These are phyloP conservation scores for Chytriomyces hyalinus DNA, from an alignment of 192 early-diverging fungal genomes.

Conservation along the genomic window DNA sequence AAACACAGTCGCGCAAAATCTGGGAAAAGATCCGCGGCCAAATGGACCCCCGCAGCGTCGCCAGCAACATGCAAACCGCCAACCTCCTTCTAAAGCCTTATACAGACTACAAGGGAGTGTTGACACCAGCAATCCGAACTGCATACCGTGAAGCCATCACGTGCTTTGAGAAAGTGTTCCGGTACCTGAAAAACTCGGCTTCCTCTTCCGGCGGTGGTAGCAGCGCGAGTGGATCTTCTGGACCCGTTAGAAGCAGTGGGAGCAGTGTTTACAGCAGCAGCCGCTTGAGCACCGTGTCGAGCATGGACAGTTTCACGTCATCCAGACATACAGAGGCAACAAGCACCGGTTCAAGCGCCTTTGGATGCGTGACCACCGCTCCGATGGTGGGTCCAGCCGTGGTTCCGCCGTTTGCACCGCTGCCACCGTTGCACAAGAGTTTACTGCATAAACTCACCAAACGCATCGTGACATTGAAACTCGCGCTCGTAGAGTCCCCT, in stretches of 20 bases:
- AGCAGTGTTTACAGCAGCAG: not conserved
- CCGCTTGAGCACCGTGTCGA: conserved; percentile 18
- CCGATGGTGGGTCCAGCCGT: conserved; percentile 51
- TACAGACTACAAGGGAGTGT: conserved; percentile 39
- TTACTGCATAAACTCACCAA: conserved; percentile 53
- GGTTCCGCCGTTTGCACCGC: conserved; percentile 35
- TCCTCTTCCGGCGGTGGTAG: not conserved
- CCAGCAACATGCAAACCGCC: conserved; percentile 52
- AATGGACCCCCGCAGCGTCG: conserved; percentile 51
- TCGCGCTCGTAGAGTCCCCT: conserved; percentile 51
- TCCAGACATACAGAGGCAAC: not conserved
- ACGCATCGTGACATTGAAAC: conserved; percentile 54
- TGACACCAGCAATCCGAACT: conserved; percentile 49
- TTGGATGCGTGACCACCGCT: conserved; percentile 7
- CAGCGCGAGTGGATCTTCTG: not conserved
- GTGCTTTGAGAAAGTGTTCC: conserved; percentile 59
- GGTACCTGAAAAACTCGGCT: conserved; percentile 42
- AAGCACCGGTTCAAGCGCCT: not conserved
- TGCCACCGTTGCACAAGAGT: conserved; percentile 42
- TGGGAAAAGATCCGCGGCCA: conserved; percentile 49
- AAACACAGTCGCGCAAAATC: conserved; percentile 35
- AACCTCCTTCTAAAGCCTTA: conserved; percentile 52
- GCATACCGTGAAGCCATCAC: conserved; percentile 56
- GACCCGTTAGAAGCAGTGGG: not conserved
- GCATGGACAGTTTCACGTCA: conserved; percentile 4